A percentile compares a stretch with the other conserved stretches of the same genome.
These are phyloP conservation scores for Podila horticola DNA, from an alignment of 192 early-diverging fungal species.

Conservation along the genomic window DNA sequence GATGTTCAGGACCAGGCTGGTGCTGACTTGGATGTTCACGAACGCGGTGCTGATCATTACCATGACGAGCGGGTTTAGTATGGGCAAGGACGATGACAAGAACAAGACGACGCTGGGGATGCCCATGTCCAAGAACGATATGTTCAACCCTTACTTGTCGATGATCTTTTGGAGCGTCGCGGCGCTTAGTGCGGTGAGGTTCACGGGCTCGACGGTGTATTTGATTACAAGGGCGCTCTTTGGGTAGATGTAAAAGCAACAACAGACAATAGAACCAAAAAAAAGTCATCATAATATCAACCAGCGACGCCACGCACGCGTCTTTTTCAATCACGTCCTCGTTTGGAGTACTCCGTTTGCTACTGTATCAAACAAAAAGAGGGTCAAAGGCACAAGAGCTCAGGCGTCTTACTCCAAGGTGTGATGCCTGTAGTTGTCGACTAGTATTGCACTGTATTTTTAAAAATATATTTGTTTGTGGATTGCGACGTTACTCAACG, in stretches of 20 bases:
- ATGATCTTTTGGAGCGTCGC: conserved; percentile 89
- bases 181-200: conserved; percentile 72
- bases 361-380: no score
- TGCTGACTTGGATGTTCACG: conserved; percentile 85
- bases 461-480: no score
- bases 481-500: no score
- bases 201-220: conserved; percentile 77
- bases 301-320: no score
- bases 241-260: conserved; percentile 46
- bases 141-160: conserved; percentile 59
- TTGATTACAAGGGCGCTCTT: conserved; percentile 65
- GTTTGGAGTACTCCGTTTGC: no score
- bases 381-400: no score
- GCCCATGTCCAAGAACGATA: background rate
- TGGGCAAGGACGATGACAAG: conserved; percentile 36
- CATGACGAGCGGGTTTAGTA: conserved; percentile 57
- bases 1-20: conserved; percentile 81
- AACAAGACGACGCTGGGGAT: conserved; percentile 18
- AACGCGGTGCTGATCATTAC: conserved; percentile 78
- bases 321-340: no score
- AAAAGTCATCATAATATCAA: no score
- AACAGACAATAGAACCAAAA: background rate
- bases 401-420: no score
- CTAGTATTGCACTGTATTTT: no score
- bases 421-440: no score